These are phyloP conservation scores for Exobasidium cylindrosporum DNA, from an alignment of 1,284 basidiomycete species.

Conservation along the genomic window DNA sequence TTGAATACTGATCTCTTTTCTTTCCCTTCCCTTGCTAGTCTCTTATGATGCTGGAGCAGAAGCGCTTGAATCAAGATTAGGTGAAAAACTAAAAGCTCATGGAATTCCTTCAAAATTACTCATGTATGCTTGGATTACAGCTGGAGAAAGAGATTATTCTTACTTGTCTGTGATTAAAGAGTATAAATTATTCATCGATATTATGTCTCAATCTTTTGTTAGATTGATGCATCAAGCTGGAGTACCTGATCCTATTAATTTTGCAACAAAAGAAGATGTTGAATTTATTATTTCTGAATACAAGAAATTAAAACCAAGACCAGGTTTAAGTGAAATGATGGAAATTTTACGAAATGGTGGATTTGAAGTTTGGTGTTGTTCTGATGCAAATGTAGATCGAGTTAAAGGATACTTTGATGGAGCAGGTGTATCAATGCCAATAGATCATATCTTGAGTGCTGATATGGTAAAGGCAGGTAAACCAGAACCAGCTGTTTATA, in stretches of 20 bases:
- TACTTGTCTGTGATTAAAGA: slow-evolving; percentile 6
- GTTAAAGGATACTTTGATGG: slow-evolving; percentile 7
- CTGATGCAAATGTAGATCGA: slow-evolving; percentile 7
- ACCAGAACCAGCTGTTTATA: slow-evolving; percentile 6
- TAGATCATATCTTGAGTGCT: slow-evolving; percentile 5
- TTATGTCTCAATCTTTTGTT: slow-evolving; percentile 2
- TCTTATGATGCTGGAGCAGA: slow-evolving; percentile 9
- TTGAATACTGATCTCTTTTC: too few species aligned
- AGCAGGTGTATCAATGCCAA: slow-evolving; percentile 4
- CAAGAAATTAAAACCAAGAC: slow-evolving; percentile 6
- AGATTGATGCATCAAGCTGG: slow-evolving; percentile 4
- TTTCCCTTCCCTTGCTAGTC: too few species aligned
- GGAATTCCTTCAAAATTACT: slow-evolving; percentile 5
- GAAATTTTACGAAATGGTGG: slow-evolving; percentile 1
- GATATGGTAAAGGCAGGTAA: slow-evolving; percentile 5
- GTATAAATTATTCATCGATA: slow-evolving; percentile 6
- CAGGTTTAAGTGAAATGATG: slow-evolving; percentile 10
- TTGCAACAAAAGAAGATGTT: slow-evolving; percentile 9
- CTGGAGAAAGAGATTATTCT: slow-evolving; percentile 5
- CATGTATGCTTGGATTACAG: not conserved
- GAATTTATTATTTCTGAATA: slow-evolving; percentile 11
- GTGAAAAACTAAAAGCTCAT: slow-evolving; percentile 1
- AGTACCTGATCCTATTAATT: not conserved
- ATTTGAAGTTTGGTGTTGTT: slow-evolving; percentile 10
- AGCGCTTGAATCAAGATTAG: slow-evolving; percentile 5